Percentiles rank a stretch among this genome's conserved stretches.
phyloP scores from a whole-genome alignment of 495 filamentous ascomycete genomes.

The Eremomyces bilateralis region DNA sequence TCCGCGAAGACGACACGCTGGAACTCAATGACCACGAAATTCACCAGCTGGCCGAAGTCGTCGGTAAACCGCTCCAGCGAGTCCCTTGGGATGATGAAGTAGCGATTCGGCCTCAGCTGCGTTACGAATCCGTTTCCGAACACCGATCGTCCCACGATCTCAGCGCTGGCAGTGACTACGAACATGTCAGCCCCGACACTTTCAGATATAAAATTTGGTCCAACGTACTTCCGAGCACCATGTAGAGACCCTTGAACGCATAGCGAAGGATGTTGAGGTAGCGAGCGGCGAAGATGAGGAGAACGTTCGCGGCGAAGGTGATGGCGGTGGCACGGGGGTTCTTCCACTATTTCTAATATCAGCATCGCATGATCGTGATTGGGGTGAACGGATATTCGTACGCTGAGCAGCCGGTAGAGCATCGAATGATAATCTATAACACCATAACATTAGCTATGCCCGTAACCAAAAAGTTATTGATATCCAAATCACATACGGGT shows the following conservation, averaged over 20 bases:
- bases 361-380: slow-evolving; percentile 10
- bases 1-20: slow-evolving; percentile 90
- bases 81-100: slow-evolving; percentile 77
- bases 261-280: slow-evolving; percentile 80
- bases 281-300: slow-evolving; percentile 70
- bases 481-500: slow-evolving; percentile 33
- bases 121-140: slow-evolving; percentile 61
- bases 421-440: slow-evolving; percentile 69
- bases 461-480: not conserved
- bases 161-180: slow-evolving; percentile 48
- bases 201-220: no score
- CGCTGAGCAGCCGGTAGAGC: slow-evolving; percentile 71
- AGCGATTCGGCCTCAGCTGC: slow-evolving; percentile 72
- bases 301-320: slow-evolving; percentile 49
- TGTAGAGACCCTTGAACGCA: slow-evolving; percentile 65
- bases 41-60: slow-evolving; percentile 75
- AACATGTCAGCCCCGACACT: slow-evolving; percentile 16
- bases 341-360: slow-evolving; percentile 31
- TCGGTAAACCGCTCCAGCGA: slow-evolving; percentile 59
- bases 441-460: slow-evolving; percentile 6
- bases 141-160: slow-evolving; percentile 53
- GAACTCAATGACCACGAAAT: slow-evolving; percentile 94
- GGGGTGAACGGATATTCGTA: slow-evolving; percentile 20
- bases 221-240: slow-evolving; percentile 39
- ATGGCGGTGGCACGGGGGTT: slow-evolving; percentile 64